These are phyloP conservation scores for Poterioochromonas sp. DNA, from an alignment of 352 stramenopile species.

Conservation along the genomic window DNA sequence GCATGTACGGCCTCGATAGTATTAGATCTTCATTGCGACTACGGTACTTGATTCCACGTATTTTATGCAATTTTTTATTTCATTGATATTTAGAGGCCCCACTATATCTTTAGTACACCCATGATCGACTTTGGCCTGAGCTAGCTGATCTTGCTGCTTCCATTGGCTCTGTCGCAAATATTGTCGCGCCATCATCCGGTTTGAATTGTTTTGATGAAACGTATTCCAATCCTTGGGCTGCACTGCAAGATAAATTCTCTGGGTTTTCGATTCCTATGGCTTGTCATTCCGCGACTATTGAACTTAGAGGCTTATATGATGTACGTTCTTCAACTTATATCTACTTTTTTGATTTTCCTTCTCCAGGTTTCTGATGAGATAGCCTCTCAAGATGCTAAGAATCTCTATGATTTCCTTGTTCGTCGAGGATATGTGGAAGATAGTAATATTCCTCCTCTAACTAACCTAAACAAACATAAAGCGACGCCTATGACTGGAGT, in stretches of 20 bases:
- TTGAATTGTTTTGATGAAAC: constrained; percentile 16
- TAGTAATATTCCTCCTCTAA: no score
- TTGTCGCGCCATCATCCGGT: neutral
- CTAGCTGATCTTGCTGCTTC: neutral
- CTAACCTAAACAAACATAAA: neutral
- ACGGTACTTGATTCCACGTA: neutral
- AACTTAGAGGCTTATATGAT: neutral
- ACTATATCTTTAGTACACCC: no score
- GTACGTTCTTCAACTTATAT: neutral
- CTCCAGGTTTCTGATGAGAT: neutral
- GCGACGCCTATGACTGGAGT: neutral
- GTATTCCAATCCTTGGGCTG: neutral
- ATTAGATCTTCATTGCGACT: constrained; percentile 7
- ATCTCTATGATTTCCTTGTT: neutral
- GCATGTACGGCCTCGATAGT: neutral
- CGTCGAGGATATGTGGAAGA: neutral
- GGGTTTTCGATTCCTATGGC: constrained; percentile 11
- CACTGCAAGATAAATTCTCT: neutral
- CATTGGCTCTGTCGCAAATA: neutral
- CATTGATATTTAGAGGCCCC: no score
- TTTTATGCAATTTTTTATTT: no score
- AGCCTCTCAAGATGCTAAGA: neutral
- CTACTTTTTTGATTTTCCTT: neutral
- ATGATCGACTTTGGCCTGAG: constrained; percentile 21
- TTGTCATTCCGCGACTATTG: constrained; percentile 6